Evolutionary conservation across 371 early-diverging fungal species (phyloP).

Genomic region (Apophysomyces sp.): DNA sequence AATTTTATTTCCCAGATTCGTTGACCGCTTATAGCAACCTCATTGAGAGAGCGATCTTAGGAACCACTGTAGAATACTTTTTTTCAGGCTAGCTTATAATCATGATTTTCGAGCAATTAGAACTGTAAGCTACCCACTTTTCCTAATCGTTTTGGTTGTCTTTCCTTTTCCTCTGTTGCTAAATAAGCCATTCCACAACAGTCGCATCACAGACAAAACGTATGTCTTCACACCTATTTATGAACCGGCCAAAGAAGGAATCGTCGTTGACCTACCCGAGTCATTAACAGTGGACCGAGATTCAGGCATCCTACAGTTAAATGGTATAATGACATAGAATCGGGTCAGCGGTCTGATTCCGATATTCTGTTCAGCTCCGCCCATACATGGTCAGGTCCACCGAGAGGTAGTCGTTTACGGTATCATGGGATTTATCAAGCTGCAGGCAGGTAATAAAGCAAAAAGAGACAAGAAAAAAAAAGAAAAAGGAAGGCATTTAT

Average conservation of each 20-base stretch:
- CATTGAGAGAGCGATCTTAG: too few species aligned
- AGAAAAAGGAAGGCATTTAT: slow-evolving; percentile 34
- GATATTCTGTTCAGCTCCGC: slow-evolving; percentile 16
- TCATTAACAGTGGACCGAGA: slow-evolving; percentile 36
- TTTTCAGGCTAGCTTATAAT: background rate
- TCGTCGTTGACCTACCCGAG: slow-evolving; percentile 2
- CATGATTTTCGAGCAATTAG: slow-evolving; percentile 29
- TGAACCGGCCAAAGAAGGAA: slow-evolving; percentile 28
- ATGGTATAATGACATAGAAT: slow-evolving; percentile 18
- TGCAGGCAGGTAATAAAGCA: slow-evolving; percentile 66
- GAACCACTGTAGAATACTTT: background rate
- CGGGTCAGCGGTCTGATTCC: background rate
- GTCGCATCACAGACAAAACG: slow-evolving; percentile 30
- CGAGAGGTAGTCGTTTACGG: slow-evolving; percentile 49
- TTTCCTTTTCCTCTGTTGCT: background rate
- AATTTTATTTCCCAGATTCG: too few species aligned
- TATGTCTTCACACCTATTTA: slow-evolving; percentile 41
- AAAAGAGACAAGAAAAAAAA: slow-evolving; percentile 41
- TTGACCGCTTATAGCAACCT: too few species aligned
- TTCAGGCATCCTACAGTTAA: slow-evolving; percentile 34
- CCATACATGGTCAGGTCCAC: slow-evolving; percentile 9
- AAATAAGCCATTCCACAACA: background rate
- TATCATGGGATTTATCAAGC: slow-evolving; percentile 72
- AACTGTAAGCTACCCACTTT: slow-evolving; percentile 19
- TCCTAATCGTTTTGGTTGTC: background rate